phyloP scores from a whole-genome alignment of 23 red algal species.

The Gracilaria gracilis region DNA sequence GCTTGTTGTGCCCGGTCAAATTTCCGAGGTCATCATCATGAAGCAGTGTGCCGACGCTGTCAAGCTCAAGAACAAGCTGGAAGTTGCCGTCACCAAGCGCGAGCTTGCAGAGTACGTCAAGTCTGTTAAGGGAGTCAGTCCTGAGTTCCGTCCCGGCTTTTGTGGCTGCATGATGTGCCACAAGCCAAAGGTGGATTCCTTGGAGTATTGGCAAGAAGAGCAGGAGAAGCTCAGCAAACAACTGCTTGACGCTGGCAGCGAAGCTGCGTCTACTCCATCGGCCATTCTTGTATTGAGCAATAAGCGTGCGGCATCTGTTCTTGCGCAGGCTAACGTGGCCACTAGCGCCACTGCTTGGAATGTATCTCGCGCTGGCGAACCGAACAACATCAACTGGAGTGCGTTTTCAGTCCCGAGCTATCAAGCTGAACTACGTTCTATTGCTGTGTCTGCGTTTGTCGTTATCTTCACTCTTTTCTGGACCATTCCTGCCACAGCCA shows the following conservation, averaged over 20 bases:
- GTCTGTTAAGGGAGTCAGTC: constrained; percentile 31
- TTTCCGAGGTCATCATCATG: constrained; percentile 46
- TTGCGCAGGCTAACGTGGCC: constrained; percentile 67
- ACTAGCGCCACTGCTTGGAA: constrained; percentile 58
- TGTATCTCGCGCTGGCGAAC: constrained; percentile 44
- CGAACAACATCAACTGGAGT: constrained; percentile 63
- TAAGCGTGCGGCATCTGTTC: constrained; percentile 46
- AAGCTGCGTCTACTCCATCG: constrained; percentile 4
- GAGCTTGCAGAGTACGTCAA: constrained; percentile 67
- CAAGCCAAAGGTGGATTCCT: constrained; percentile 58
- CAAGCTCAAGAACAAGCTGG: constrained; percentile 56
- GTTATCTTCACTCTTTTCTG: constrained; percentile 68
- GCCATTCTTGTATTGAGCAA: constrained; percentile 69
- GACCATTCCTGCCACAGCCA: constrained; percentile 78
- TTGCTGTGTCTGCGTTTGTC: constrained; percentile 51
- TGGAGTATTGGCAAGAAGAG: constrained; percentile 68
- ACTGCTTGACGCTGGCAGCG: constrained; percentile 26
- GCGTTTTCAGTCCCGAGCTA: constrained; percentile 50
- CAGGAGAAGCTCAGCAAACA: neutral
- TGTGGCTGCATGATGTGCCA: constrained; percentile 65
- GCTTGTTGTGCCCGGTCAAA: constrained; percentile 62
- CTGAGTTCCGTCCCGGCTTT: constrained; percentile 34
- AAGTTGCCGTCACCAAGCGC: constrained; percentile 40
- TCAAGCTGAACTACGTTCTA: constrained; percentile 29
- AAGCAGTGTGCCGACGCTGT: neutral